Percentiles rank a stretch among this genome's conserved stretches.
These are phyloP conservation scores for Rhizophagus sp. DNA, from an alignment of 192 early-diverging fungal genomes.

Conservation along the genomic window DNA sequence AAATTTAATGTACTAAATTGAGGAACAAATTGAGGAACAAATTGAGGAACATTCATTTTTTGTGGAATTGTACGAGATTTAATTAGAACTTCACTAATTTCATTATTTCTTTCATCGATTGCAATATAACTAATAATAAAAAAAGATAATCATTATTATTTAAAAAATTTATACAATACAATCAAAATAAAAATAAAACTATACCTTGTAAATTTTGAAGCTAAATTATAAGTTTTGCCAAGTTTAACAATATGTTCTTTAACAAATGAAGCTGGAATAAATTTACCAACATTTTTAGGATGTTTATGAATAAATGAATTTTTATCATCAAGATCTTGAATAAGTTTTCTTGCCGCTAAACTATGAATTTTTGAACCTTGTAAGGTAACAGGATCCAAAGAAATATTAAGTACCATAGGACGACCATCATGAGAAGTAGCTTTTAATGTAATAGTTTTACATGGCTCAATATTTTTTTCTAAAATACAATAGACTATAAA, in stretches of 20 bases:
- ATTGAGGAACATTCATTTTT: neutral
- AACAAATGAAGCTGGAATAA: neutral
- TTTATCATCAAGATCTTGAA: constrained; percentile 22
- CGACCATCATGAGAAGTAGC: constrained; percentile 3
- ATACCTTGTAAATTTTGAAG: constrained; percentile 26
- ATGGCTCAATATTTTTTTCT: neutral
- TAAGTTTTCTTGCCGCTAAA: constrained; percentile 26
- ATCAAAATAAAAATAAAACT: neutral
- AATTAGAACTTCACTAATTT: neutral
- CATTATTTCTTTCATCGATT: neutral
- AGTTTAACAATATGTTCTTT: constrained; percentile 3
- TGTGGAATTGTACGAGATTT: neutral
- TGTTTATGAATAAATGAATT: constrained; percentile 18
- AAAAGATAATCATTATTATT: neutral
- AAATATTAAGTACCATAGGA: neutral
- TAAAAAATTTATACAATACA: no score
- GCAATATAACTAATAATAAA: neutral
- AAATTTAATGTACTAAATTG: no score
- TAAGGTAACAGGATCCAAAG: constrained; percentile 5
- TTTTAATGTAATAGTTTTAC: neutral
- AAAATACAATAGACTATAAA: constrained; percentile 14
- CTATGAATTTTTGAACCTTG: constrained; percentile 24
- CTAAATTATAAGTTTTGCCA: constrained; percentile 11
- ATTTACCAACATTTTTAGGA: constrained; percentile 7
- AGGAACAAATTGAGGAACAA: no score